phyloP scores from a whole-genome alignment of 1,284 basidiomycete species.

The Marasmius sp. region DNA sequence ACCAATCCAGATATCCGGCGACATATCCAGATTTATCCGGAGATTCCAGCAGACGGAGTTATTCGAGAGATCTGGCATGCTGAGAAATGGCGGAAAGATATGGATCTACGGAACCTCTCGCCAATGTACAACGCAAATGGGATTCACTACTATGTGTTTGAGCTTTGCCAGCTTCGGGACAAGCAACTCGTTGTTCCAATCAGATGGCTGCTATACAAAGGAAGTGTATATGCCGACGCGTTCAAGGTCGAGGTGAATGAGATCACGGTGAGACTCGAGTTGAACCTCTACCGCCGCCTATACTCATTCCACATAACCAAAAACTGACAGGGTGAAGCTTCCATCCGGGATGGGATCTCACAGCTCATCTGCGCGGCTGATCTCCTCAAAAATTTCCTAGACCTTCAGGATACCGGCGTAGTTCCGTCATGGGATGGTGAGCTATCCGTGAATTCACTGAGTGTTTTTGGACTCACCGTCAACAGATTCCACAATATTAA shows the following conservation, averaged over 20 bases:
- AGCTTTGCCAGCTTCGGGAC: background rate
- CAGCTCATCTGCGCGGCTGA: background rate
- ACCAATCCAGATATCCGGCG: background rate
- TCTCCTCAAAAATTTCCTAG: background rate
- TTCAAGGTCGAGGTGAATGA: background rate
- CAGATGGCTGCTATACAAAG: background rate
- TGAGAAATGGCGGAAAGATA: conserved; percentile 21
- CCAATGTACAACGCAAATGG: background rate
- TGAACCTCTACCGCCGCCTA: background rate
- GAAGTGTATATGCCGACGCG: background rate
- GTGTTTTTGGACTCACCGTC: background rate
- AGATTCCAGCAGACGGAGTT: background rate
- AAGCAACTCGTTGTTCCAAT: background rate
- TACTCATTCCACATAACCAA: background rate
- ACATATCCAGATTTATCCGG: background rate
- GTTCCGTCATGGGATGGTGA: background rate
- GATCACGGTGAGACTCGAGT: background rate
- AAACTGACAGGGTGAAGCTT: background rate
- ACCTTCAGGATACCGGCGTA: background rate
- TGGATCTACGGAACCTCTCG: background rate
- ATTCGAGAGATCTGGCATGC: conserved; percentile 13
- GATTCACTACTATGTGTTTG: background rate
- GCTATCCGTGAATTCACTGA: background rate
- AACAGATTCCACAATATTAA: background rate
- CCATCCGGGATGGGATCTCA: background rate